A percentile compares a stretch with the other conserved stretches of the same genome.
phyloP scores from a whole-genome alignment of 2,329 filamentous ascomycete genomes.

The Exophiala bonariae region DNA sequence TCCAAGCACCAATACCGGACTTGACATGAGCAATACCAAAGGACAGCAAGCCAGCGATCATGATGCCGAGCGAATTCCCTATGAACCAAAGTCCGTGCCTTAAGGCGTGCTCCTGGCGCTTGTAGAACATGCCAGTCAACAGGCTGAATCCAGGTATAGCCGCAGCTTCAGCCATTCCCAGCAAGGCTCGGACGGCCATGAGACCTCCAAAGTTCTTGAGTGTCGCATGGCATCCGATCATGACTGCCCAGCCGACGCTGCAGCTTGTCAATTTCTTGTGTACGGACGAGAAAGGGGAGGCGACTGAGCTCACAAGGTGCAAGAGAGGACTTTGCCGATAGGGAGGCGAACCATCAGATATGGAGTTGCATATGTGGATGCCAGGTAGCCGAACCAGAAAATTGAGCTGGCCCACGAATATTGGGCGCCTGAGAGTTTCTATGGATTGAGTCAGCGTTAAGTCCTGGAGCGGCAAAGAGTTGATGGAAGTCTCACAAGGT shows the following conservation, averaged over 20 bases:
- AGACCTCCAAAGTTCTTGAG: slow-evolving; percentile 51
- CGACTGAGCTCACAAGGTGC: not conserved
- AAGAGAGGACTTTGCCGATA: not conserved
- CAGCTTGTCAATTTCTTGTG: not conserved
- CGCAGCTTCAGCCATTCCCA: slow-evolving; percentile 47
- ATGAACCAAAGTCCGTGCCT: not conserved
- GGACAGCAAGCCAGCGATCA: not conserved
- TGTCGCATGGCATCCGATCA: not conserved
- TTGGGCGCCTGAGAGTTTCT: not conserved
- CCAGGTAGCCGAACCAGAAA: not conserved
- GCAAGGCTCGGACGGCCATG: slow-evolving; percentile 47
- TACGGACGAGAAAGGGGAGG: not conserved
- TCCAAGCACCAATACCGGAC: not conserved
- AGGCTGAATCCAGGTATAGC: not conserved
- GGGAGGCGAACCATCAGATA: not conserved
- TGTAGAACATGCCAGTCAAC: not conserved
- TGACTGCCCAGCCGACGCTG: not conserved
- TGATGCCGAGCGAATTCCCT: not conserved
- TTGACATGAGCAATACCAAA: not conserved
- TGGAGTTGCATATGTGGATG: not conserved
- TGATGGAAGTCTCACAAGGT: not conserved
- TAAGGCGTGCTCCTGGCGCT: not conserved
- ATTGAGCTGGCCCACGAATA: not conserved
- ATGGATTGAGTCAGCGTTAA: not conserved
- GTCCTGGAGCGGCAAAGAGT: not conserved